These are phyloP conservation scores for Lactarius akahatsu DNA, from an alignment of 768 basidiomycete genomes.

Conservation along the genomic window DNA sequence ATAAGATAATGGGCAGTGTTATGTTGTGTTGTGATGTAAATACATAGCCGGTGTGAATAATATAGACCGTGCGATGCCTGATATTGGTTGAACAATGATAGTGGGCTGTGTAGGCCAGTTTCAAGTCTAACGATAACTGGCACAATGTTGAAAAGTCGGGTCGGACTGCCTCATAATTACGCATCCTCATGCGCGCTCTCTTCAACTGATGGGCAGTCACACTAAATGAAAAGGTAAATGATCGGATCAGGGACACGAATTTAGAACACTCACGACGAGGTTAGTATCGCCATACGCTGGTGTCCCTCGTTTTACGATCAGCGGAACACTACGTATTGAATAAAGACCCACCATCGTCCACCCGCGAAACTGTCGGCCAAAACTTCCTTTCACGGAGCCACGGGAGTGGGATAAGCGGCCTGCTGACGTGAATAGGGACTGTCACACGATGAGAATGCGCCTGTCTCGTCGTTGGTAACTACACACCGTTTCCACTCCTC, in stretches of 20 bases:
- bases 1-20: background rate
- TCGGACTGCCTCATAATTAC: conserved; percentile 28
- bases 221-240: conserved; percentile 45
- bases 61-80: conserved; percentile 35
- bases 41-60: conserved; percentile 29
- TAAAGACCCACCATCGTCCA: conserved; percentile 82
- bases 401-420: conserved; percentile 87
- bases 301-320: conserved; percentile 20
- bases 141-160: conserved; percentile 27
- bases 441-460: conserved; percentile 21
- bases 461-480: background rate
- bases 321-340: background rate
- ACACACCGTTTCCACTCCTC: conserved; percentile 83
- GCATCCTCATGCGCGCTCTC: conserved; percentile 51
- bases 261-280: conserved; percentile 61
- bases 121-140: conserved; percentile 52
- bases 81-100: conserved; percentile 62
- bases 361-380: conserved; percentile 90
- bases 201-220: conserved; percentile 84
- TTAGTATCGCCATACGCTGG: conserved; percentile 91
- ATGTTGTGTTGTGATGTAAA: conserved; percentile 20
- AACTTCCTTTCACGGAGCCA: conserved; percentile 89
- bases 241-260: background rate
- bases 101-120: conserved; percentile 36
- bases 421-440: conserved; percentile 88